Base-by-base conservation (phyloP, 2,329 filamentous ascomycete genomes). In the Stagonosporopsis tanaceti region DNA sequence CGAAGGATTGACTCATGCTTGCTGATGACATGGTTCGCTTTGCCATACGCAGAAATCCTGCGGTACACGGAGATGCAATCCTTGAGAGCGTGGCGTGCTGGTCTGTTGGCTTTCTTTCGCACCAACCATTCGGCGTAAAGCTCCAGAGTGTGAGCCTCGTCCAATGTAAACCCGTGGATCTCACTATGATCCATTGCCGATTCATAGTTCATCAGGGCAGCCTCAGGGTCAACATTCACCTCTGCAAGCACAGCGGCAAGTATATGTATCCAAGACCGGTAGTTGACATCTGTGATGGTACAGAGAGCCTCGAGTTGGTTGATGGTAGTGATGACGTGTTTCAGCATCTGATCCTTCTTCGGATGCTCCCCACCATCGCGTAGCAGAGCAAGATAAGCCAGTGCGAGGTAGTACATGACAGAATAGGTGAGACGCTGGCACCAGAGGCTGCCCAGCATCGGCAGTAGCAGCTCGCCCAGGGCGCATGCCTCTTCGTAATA, bases 101-200 rank as follows among this genome's bases (percentile, higher is more conserved):
- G 88, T 59, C 91, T 80, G 37, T 86, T 82, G 3, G 89, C 87
- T 12, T 84, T 84, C 60, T 84, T 82, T 14, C 90, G 82, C 50
- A 91, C 80, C 60, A 92, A 86, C 69, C 87, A 88, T 9, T 89
- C 89, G 1, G 87, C 89, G 78, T 93, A 89, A 28, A 93, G 79
- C 69, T 91, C 90, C 68, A 90, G 89, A 15, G 87, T 85, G 1
- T 92, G 80, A 0, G 88, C 90, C 72, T 93, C 89, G 59, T 93
- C 90, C 47, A 92, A 84, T 2, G 84, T 69, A 60, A 90, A 89
- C 40, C 82, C 82, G 64, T 91, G 83, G 53, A 89, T 82, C 20
- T 89, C 82, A 12, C 88, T 85, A 67, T 93, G 90, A 65, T 93
- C 89, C 55, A 93, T 77, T 6, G 88, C 86, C 60, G 85, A 81